Base-by-base conservation (phyloP, 495 filamentous ascomycete genomes). In the Sabuloglossum arenarium region DNA sequence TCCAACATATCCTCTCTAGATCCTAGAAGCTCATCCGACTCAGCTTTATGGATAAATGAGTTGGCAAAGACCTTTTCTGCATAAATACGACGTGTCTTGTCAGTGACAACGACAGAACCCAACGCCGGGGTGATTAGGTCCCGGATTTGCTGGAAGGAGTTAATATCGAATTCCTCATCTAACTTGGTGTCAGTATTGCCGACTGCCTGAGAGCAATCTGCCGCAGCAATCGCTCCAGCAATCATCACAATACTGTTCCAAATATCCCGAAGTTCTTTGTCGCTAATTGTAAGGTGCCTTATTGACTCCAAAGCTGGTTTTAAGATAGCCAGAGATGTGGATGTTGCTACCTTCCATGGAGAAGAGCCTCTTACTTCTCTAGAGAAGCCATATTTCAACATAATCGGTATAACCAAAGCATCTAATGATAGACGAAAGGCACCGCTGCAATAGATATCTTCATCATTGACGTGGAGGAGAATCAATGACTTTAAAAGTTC, bases 301-400 rank as follows among this genome's bases (percentile, higher is more conserved):
- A 86, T 69, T n/a, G 78, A 75, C 3, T 79, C 75, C 4, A 93
- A 72, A 0, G 79, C 76, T 1, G 77, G 68, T 58, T 80, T 70
- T 1, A 94, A 65, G n/a, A 94, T 77, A 5, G 77, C 70, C 3
- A 95, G 63, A 1, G 78, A 71, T 0, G 79, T 76, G 1, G 73
- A 77, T 12, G 85, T 91, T 1, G 90, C 85, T 54, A 80, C 80
- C 39, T 76, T 79, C 91, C 91, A 97, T 0, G 86, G 73, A 43
- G 77, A 72, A 0, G 75, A 72, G n/a, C 80, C 69, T 37, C 78
- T 81, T 25, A 74, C 77, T 59, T 73, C 63, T 6, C 30, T 53
- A 21, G 60, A 63, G 75, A 76, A 78, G 32, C 74, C 72, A 65
- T 94, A 96, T 62, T 93, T 91, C 42, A 86, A 74, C 1, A 68